These are phyloP conservation scores for Barnettozyma californica DNA, from an alignment of 805 yeast species.

Conservation along the genomic window DNA sequence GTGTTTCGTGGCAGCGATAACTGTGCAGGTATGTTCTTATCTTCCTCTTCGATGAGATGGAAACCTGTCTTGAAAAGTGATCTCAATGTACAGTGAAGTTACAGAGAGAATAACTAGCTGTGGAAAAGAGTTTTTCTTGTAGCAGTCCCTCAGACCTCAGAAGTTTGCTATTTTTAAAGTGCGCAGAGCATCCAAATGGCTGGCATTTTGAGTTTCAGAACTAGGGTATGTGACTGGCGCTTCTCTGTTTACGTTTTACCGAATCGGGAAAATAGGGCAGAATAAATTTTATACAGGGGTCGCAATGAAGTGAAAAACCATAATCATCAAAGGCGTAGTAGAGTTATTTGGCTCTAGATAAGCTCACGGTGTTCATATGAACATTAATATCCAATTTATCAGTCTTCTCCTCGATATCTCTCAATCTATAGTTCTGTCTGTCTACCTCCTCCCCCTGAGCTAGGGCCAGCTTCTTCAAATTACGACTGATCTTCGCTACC, in stretches of 20 bases:
- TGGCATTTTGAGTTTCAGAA: neutral
- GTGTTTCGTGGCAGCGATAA: neutral
- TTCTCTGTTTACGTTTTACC: constrained; percentile 10
- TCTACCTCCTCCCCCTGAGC: constrained; percentile 74
- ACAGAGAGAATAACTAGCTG: neutral
- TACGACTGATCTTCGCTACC: constrained; percentile 60
- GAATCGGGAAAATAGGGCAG: constrained; percentile 3
- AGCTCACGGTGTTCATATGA: constrained; percentile 66
- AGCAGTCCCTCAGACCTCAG: neutral
- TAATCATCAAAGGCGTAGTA: neutral
- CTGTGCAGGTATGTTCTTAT: neutral
- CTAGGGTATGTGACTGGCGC: neutral
- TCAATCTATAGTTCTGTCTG: constrained; percentile 69
- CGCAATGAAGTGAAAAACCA: neutral
- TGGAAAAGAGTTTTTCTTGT: neutral
- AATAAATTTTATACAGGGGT: neutral
- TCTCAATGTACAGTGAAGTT: too few relatives aligned
- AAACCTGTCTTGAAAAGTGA: too few relatives aligned
- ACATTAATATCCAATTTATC: constrained; percentile 81
- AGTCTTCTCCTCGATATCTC: constrained; percentile 75
- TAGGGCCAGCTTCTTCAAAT: constrained; percentile 67
- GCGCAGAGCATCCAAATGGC: neutral
- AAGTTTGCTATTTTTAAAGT: neutral
- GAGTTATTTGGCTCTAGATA: constrained; percentile 38
- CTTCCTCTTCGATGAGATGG: neutral